A percentile compares a stretch with the other conserved stretches of the same genome.
phyloP scores from a whole-genome alignment of 345 rosid species.

The Salix suchowensis region DNA sequence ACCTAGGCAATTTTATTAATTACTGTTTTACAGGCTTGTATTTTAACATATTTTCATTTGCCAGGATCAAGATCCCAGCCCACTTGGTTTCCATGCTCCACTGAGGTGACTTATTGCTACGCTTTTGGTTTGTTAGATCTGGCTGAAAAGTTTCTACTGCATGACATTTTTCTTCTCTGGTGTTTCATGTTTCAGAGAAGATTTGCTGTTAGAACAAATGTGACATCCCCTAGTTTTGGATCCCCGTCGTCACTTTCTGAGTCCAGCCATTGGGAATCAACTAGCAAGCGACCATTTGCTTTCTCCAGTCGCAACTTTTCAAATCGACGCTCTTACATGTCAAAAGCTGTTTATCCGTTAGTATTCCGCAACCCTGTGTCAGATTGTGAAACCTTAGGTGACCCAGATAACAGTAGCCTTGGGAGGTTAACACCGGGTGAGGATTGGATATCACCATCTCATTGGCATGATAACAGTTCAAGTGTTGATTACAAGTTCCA shows the following conservation, averaged over 20 bases:
- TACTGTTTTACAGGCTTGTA: background rate
- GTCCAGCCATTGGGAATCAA: conserved; percentile 43
- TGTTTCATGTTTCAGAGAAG: conserved; percentile 42
- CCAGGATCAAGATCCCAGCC: conserved; percentile 48
- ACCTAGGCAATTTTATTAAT: background rate
- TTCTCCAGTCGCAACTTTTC: conserved; percentile 35
- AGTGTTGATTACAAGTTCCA: conserved; percentile 41
- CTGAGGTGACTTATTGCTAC: conserved; percentile 42
- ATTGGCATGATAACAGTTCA: conserved; percentile 40
- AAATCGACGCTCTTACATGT: conserved; percentile 43
- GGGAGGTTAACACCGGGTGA: conserved; percentile 45
- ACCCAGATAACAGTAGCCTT: conserved; percentile 36
- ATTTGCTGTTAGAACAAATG: conserved; percentile 29
- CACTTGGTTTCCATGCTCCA: conserved; percentile 42
- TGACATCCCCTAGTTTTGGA: conserved; percentile 37
- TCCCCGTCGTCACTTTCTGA: conserved; percentile 50
- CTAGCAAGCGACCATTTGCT: conserved; percentile 41
- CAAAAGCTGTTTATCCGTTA: conserved; percentile 65
- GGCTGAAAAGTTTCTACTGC: background rate
- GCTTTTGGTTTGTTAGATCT: background rate
- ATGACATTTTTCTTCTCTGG: conserved; percentile 10
- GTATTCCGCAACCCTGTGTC: conserved; percentile 81
- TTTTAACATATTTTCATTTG: conserved; percentile 10
- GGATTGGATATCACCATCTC: conserved; percentile 44
- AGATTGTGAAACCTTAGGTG: conserved; percentile 46